Evolutionary conservation across 495 filamentous ascomycete species (phyloP).

Genomic region (Tuber brumale): DNA sequence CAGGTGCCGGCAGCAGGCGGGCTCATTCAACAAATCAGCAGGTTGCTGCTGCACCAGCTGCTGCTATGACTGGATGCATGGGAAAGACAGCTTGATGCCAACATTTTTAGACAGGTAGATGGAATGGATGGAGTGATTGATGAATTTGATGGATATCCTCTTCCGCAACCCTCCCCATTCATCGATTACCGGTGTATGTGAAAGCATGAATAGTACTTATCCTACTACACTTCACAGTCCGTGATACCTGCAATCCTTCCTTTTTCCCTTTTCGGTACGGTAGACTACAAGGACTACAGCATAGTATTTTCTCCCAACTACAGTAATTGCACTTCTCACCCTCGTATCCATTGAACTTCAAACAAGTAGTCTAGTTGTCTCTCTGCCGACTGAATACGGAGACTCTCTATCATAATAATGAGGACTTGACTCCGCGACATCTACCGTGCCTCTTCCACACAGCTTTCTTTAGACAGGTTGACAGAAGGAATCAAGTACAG

Average conservation of each 20-base stretch:
- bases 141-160: neutral
- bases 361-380: slow-evolving; percentile 3
- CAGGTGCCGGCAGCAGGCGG: neutral
- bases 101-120: slow-evolving; percentile 1
- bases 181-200: neutral
- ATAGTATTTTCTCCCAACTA: neutral
- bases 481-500: slow-evolving; percentile 1
- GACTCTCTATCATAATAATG: neutral
- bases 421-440: neutral
- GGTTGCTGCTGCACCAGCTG: neutral
- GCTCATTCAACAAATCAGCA: neutral
- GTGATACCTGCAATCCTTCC: neutral
- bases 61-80: neutral
- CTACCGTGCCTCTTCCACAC: neutral
- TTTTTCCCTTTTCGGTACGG: neutral
- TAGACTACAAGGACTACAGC: neutral
- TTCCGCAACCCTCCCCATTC: neutral
- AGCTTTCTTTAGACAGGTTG: neutral
- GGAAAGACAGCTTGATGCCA: slow-evolving; percentile 2
- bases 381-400: neutral
- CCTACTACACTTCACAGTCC: neutral
- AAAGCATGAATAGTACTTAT: neutral
- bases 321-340: slow-evolving; percentile 1
- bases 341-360: slow-evolving; percentile 5
- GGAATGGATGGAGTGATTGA: neutral